Conservation (phyloP, 441 rosid species). For the Metrosideros polymorpha region DNA sequence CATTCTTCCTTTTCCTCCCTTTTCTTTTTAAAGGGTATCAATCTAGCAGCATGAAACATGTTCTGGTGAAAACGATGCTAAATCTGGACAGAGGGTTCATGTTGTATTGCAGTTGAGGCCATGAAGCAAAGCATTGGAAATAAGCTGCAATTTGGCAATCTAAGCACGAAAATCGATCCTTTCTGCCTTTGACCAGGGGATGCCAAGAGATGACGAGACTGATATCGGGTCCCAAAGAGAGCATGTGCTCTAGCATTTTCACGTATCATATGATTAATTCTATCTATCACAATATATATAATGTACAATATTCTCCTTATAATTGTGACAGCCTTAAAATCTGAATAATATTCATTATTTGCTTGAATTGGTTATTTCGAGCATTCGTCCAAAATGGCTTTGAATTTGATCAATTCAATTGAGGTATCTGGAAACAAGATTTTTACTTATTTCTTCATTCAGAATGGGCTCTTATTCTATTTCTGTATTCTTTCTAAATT, state of each 20-base stretch:
- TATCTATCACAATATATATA: neutral
- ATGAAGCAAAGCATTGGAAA: neutral
- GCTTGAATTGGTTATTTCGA: neutral
- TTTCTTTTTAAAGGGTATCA: neutral
- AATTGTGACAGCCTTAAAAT: neutral
- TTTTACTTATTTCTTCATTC: neutral
- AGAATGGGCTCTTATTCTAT: neutral
- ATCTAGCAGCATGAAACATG: neutral
- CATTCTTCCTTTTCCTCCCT: neutral
- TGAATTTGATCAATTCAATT: neutral
- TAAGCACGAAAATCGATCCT: neutral
- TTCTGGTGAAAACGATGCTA: neutral
- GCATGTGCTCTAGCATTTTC: neutral
- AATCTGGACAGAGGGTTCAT: neutral
- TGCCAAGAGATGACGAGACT: neutral
- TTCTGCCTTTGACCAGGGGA: neutral
- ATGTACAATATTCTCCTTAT: neutral
- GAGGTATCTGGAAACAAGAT: neutral
- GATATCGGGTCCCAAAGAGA: neutral
- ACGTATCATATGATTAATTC: neutral
- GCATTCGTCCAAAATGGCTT: neutral
- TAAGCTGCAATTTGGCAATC: neutral
- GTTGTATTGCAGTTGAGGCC: neutral
- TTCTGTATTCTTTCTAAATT: neutral
- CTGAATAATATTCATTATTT: neutral